Evolutionary conservation across 148 eudicot genomes (phyloP).

Genomic region (Persicaria maculosa): DNA sequence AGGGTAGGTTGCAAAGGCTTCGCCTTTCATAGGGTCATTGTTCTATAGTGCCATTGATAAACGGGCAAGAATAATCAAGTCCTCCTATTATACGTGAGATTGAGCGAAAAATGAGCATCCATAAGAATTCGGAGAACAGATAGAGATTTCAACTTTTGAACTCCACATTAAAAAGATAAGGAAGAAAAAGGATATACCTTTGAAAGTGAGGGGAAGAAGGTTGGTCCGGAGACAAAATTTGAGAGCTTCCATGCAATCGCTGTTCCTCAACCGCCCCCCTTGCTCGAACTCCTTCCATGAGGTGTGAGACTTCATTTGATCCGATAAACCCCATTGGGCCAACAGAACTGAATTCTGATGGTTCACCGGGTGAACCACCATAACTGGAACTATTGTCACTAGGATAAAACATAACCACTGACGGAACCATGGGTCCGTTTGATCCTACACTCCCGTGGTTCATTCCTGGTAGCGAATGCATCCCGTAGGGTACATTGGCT

Average conservation of each 20-base stretch:
- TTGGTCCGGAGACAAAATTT: conserved; percentile 59
- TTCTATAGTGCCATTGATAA: conserved; percentile 19
- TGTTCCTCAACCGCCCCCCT: conserved; percentile 46
- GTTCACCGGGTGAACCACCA: conserved; percentile 50
- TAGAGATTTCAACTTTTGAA: not conserved
- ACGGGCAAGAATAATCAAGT: conserved; percentile 42
- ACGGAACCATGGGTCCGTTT: conserved; percentile 44
- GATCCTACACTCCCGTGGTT: conserved; percentile 35
- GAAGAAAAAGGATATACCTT: conserved; percentile 23
- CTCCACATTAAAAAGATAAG: conserved; percentile 4
- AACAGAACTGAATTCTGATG: conserved; percentile 63
- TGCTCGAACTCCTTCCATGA: conserved; percentile 33
- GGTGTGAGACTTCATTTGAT: conserved; percentile 37
- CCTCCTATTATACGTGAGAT: conserved; percentile 35
- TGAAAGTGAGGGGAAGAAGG: conserved; percentile 67
- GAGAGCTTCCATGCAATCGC: conserved; percentile 47
- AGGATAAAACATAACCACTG: conserved; percentile 70
- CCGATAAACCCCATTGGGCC: conserved; percentile 47
- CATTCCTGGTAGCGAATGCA: conserved; percentile 46
- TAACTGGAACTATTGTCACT: conserved; percentile 45
- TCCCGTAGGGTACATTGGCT: conserved; percentile 42
- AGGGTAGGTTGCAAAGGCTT: conserved; percentile 4
- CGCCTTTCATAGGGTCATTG: conserved; percentile 27
- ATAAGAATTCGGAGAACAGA: too few species aligned
- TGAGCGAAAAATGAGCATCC: too few species aligned